Conservation (phyloP, 2,329 filamentous ascomycete genomes). For the Cladosporium sp. region DNA sequence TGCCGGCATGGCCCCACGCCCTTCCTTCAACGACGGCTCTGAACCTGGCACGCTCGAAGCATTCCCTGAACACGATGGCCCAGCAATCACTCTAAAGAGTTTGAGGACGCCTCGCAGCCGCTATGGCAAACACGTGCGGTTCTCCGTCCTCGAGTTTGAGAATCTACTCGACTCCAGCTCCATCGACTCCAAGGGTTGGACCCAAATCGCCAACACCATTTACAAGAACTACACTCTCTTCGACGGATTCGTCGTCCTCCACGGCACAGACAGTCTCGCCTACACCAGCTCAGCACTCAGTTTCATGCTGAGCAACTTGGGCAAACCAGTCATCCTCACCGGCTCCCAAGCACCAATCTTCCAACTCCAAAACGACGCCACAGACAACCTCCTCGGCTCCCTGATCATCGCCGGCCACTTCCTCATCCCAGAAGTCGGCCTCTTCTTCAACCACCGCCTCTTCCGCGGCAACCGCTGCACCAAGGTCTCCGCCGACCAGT, state of each 20-base stretch:
- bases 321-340: slow-evolving; percentile 86
- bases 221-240: slow-evolving; percentile 81
- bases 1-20: slow-evolving; percentile 73
- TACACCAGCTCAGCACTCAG: slow-evolving; percentile 87
- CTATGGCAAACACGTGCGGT: slow-evolving; percentile 76
- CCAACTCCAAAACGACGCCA: slow-evolving; percentile 82
- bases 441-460: slow-evolving; percentile 89
- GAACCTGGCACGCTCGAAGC: slow-evolving; percentile 25
- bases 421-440: slow-evolving; percentile 84
- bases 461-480: slow-evolving; percentile 85
- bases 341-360: slow-evolving; percentile 71
- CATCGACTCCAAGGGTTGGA: slow-evolving; percentile 82
- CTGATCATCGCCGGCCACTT: slow-evolving; percentile 89
- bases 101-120: slow-evolving; percentile 75
- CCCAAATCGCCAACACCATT: slow-evolving; percentile 74
- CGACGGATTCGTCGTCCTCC: slow-evolving; percentile 85
- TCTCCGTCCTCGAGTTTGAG: slow-evolving; percentile 77
- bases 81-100: slow-evolving; percentile 50
- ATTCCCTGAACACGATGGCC: slow-evolving; percentile 12
- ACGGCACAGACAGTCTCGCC: slow-evolving; percentile 81
- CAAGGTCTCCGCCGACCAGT: slow-evolving; percentile 81
- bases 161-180: slow-evolving; percentile 84
- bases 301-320: slow-evolving; percentile 88
- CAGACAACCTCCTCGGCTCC: slow-evolving; percentile 82
- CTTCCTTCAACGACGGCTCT: slow-evolving; percentile 78